Percentiles rank a stretch among this genome's conserved stretches.
Conservation (phyloP, 345 rosid genomes). For the Lumnitzera littorea region DNA sequence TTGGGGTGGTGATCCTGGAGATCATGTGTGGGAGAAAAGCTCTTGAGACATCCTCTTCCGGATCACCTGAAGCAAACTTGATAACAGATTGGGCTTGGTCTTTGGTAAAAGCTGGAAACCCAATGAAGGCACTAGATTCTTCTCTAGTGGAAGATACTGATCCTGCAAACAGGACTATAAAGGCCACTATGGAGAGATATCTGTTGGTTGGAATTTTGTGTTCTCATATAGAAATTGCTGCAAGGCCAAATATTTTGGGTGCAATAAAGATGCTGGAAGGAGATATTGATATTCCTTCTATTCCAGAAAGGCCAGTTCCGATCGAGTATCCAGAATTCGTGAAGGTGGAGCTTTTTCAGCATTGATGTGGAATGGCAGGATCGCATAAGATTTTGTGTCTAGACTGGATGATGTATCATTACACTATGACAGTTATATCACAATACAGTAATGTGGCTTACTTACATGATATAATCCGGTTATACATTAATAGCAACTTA, state of each 20-base stretch:
- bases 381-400: too few relatives aligned
- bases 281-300: neutral
- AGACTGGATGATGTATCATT: too few relatives aligned
- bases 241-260: too few relatives aligned
- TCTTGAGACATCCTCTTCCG: slow-evolving; percentile 59
- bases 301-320: neutral
- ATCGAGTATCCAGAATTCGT: neutral
- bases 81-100: slow-evolving; percentile 98
- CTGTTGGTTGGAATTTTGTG: too few relatives aligned
- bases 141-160: slow-evolving; percentile 37
- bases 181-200: too few relatives aligned
- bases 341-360: neutral
- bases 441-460: too few relatives aligned
- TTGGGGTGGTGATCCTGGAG: slow-evolving; percentile 84
- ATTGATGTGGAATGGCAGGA: neutral
- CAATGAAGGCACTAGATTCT: slow-evolving; percentile 50
- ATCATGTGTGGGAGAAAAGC: slow-evolving; percentile 86
- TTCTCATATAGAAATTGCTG: too few relatives aligned
- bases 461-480: too few relatives aligned
- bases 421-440: too few relatives aligned
- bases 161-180: slow-evolving; percentile 8
- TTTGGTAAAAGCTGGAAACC: slow-evolving; percentile 58
- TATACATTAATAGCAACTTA: too few relatives aligned
- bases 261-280: too few relatives aligned
- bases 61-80: slow-evolving; percentile 50